Base-by-base conservation (phyloP, 441 rosid species). In the Capsella rubella region DNA sequence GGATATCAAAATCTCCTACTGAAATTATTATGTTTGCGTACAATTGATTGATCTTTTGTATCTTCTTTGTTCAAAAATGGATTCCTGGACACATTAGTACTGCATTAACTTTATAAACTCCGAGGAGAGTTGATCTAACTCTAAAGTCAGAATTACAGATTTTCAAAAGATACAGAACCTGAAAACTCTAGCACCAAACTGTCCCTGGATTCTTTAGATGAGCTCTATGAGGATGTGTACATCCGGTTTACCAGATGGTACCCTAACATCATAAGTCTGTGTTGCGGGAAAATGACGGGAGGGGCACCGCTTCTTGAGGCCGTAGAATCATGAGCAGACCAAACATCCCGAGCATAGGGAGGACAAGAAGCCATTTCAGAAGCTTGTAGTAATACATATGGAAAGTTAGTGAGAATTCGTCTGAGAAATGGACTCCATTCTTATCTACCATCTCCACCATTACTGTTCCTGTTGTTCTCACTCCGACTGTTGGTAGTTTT, bases 281-380 rank as follows among this genome's bases (percentile, higher is more conserved):
- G 87, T 93, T 90, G 47, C 99, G 86, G 9, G 97, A 90, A 81
- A 93, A 96, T 0, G 98, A 96, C 0, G 99, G 99, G 76, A 93
- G 84, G 15, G 99, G 99, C 82, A 83, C 61, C 35, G 93, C 93
- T 70, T 93, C 98, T 78, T 89, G 98, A 1, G 99, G 98, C 31
- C 93, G 89, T 67, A 93, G 89, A 83, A 96, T 86, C 78, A 88
- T 91, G 10, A 96, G 93, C 55, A 93, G 84, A 53, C 85, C 88
- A 43, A 96, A 90, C 99, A 96, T 91, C 15, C 96, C 98, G 11
- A 96, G 93, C 98, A 93, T 96, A 16, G 99, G 99, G 59, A 93
- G 89, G 67, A 93, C 95, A 21, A 96, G 90, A 46, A 93, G 95
- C 98, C 99, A 96, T 82, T 96, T 96, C 37, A 93, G 93, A 59